These are phyloP conservation scores for Uncinocarpus reesii DNA, from an alignment of 2,329 filamentous ascomycete genomes.

Conservation along the genomic window DNA sequence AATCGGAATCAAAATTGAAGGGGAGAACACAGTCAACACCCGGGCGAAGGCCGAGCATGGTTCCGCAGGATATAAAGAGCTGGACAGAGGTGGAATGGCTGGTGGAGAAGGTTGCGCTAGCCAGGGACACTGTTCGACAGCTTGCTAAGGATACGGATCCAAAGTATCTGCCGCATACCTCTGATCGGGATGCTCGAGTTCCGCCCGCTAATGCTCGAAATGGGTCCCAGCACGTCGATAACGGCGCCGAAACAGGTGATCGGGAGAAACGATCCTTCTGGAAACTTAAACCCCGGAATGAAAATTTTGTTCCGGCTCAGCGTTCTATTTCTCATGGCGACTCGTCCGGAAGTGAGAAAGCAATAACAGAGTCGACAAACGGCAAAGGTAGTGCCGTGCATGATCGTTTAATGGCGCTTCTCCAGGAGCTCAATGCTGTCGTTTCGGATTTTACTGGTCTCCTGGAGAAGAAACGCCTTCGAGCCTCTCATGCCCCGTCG, in stretches of 20 bases:
- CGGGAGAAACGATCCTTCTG: conserved; percentile 68
- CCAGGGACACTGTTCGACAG: conserved; percentile 75
- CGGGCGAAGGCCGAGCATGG: conserved; percentile 22
- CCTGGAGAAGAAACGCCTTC: conserved; percentile 70
- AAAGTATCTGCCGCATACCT: conserved; percentile 39
- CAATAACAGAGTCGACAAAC: conserved; percentile 8
- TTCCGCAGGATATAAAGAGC: conserved; percentile 59
- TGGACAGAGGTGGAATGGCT: conserved; percentile 81
- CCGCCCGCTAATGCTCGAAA: conserved; percentile 27
- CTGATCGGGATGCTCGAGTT: conserved; percentile 17
- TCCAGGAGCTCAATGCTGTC: conserved; percentile 73
- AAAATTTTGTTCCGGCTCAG: conserved; percentile 31
- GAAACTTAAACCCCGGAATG: conserved; percentile 63
- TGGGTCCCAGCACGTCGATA: conserved; percentile 23
- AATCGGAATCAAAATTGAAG: conserved; percentile 23
- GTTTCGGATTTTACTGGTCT: conserved; percentile 71
- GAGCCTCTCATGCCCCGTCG: conserved; percentile 47
- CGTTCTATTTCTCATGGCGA: conserved; percentile 30
- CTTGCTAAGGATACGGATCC: conserved; percentile 75
- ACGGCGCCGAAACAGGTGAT: conserved; percentile 28
- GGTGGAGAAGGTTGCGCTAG: conserved; percentile 75
- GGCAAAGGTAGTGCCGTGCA: conserved; percentile 46
- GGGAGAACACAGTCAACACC: conserved; percentile 25
- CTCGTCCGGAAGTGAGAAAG: conserved; percentile 23
- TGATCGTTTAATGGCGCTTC: conserved; percentile 71